These are phyloP conservation scores for Houttuynia cordata DNA, from an alignment of 164 flowering plant species.

Conservation along the genomic window DNA sequence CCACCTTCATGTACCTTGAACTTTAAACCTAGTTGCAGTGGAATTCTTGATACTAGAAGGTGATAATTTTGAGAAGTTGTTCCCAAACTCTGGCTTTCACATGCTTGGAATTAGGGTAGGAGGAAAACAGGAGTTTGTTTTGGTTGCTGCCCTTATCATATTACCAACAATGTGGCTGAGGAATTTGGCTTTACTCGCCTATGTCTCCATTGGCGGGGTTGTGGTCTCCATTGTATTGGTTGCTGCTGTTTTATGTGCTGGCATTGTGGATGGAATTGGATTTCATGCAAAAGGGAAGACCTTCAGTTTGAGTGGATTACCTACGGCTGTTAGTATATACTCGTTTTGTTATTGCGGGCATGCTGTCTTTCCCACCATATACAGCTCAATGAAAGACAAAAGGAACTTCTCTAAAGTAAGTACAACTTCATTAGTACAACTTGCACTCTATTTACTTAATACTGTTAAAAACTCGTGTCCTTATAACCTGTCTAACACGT, in stretches of 20 bases:
- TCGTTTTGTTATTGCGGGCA: constrained; percentile 76
- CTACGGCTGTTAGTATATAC: constrained; percentile 54
- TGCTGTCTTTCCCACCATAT: constrained; percentile 77
- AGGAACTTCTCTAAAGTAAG: constrained; percentile 55
- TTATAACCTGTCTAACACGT: too few relatives aligned
- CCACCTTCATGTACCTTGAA: constrained; percentile 45
- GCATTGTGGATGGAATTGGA: constrained; percentile 50
- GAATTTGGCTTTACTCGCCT: constrained; percentile 38
- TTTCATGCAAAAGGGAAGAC: constrained; percentile 37
- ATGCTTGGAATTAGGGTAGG: constrained; percentile 5
- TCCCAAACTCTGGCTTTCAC: constrained; percentile 25
- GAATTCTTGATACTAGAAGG: constrained; percentile 77
- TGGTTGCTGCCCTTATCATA: constrained; percentile 45
- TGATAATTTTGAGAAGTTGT: constrained; percentile 51
- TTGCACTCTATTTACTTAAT: too few relatives aligned
- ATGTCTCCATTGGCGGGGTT: constrained; percentile 63
- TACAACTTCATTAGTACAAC: not conserved
- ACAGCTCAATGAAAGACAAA: constrained; percentile 56
- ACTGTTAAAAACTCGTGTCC: too few relatives aligned
- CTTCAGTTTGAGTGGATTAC: constrained; percentile 45
- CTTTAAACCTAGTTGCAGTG: constrained; percentile 52
- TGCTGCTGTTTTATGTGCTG: constrained; percentile 41
- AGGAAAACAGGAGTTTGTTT: constrained; percentile 23
- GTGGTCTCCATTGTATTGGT: constrained; percentile 45
- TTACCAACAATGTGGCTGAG: constrained; percentile 56